Conservation (phyloP, 2,329 filamentous ascomycete species). For the Blastomyces gilchristii region DNA sequence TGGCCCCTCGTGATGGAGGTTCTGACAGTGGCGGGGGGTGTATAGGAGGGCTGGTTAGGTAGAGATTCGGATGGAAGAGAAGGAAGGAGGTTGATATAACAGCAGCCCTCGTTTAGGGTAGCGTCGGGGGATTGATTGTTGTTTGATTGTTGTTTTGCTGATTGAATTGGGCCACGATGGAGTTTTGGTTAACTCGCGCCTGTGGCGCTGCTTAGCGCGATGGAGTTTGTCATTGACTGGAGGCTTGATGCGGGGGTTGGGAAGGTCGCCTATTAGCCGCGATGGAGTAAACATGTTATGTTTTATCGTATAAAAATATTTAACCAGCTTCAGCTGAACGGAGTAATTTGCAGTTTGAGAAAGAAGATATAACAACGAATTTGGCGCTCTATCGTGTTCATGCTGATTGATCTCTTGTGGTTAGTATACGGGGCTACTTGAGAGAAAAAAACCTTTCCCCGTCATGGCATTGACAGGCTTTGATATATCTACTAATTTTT, state of each 20-base stretch:
- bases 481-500: too few species aligned
- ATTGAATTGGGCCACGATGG: not conserved
- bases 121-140: too few species aligned
- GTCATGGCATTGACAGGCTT: too few species aligned
- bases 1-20: constrained; percentile 21
- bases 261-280: not conserved
- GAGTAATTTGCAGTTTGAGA: too few species aligned
- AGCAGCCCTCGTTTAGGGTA: not conserved
- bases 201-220: not conserved
- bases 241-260: not conserved
- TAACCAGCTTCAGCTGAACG: too few species aligned
- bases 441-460: too few species aligned
- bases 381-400: too few species aligned
- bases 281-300: too few species aligned
- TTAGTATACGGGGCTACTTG: too few species aligned
- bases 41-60: not conserved
- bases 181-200: not conserved
- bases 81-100: not conserved
- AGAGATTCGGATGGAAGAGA: not conserved
- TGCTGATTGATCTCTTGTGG: too few species aligned
- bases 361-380: too few species aligned
- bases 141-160: not conserved
- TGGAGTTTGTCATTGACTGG: not conserved
- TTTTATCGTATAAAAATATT: too few species aligned
- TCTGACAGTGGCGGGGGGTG: not conserved